Evolutionary conservation across 2,329 filamentous ascomycete genomes (phyloP).

Genomic region (Cladosporium halotolerans): DNA sequence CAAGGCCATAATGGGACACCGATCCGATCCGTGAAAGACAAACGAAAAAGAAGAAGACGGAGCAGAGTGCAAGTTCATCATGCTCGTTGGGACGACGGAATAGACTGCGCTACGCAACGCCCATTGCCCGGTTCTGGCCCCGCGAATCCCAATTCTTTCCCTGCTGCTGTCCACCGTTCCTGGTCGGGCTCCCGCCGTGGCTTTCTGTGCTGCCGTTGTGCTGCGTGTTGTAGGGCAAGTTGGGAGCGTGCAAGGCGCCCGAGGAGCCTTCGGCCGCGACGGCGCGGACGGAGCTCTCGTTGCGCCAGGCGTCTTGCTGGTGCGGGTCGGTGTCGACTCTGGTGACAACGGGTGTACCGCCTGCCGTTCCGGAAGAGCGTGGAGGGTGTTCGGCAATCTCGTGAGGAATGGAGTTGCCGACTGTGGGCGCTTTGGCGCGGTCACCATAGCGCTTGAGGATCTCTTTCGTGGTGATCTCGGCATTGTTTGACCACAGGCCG

Average conservation of each 20-base stretch:
- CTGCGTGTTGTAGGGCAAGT: slow-evolving; percentile 8
- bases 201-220: slow-evolving; percentile 8
- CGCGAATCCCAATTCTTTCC: slow-evolving; percentile 6
- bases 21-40: no score
- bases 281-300: slow-evolving; percentile 76
- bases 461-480: slow-evolving; percentile 92
- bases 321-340: slow-evolving; percentile 83
- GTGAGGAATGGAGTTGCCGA: slow-evolving; percentile 48
- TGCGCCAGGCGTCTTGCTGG: slow-evolving; percentile 63
- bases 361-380: slow-evolving; percentile 10
- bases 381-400: slow-evolving; percentile 37
- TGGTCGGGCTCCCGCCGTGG: slow-evolving; percentile 6
- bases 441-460: slow-evolving; percentile 91
- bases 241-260: neutral
- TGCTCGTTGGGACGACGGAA: no score
- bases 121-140: slow-evolving; percentile 5
- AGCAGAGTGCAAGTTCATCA: no score
- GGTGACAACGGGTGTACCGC: slow-evolving; percentile 50
- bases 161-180: slow-evolving; percentile 2
- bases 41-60: no score
- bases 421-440: slow-evolving; percentile 55
- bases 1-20: no score
- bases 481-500: slow-evolving; percentile 69
- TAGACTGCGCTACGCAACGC: neutral
- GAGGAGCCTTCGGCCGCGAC: slow-evolving; percentile 40